Base-by-base conservation (phyloP, 83 land plant species). In the Picea engelmannii region DNA sequence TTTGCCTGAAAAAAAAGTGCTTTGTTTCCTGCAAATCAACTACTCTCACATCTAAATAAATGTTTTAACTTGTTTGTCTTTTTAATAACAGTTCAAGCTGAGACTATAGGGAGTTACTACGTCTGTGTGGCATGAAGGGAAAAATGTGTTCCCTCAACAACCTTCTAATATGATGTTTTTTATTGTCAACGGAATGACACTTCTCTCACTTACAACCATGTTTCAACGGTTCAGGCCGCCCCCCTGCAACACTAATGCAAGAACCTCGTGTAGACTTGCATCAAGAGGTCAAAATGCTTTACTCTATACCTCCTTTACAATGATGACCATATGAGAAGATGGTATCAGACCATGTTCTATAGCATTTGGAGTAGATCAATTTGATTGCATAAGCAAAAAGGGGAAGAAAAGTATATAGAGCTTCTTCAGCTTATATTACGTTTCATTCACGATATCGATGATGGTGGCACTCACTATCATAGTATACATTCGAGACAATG, bases 251-350 rank as follows among this genome's bases (percentile, higher is more conserved):
- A 17, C 38, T 21, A 11, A 44, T 64, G 4, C 75, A 6, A 6
- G 12, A 31, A 5, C 12, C 10, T 52, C 27, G 16, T 85, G 87
- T 47, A 35, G 38, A 35, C 38, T 35, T 35, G 38, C 4, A 35
- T 35, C 38, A 35, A 3, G 38, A 35, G 38, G 76, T 4, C 90
- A 88, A 62, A 61, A 82, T 15, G 80, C 76, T 0, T 63, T 90
- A 7, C 69, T 92, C 38, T 40, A 80, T 40, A 24, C 74, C 76
- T 79, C 90, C 9, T 88, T 90, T 63, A 80, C 74, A 10, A 78
- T 92, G 18, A 82, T 90, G 70, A 86, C 90, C 42, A 80, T 84
- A 31, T 88, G 88, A 24, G 82, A 87, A 4, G 90, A 87, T 7
- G 84, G 91, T 17, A 66, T 85, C 15, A 52, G 88, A 58, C 82